Conservation (phyloP, 768 basidiomycete genomes). For the Russula brevipes region DNA sequence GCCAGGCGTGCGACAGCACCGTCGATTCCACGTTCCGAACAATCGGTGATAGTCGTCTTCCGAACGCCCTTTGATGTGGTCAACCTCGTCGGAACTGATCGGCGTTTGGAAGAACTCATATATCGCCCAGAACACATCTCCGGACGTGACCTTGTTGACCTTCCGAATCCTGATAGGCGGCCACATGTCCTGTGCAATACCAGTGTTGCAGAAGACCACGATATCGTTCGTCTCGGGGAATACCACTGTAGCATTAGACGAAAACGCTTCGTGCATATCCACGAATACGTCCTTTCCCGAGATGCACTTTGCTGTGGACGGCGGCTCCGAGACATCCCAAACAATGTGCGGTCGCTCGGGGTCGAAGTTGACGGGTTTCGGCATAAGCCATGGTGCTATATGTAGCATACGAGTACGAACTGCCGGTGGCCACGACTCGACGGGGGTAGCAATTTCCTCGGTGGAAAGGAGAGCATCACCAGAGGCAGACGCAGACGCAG, state of each 20-base stretch:
- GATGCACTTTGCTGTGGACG: constrained; percentile 15
- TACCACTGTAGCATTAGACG: constrained; percentile 9
- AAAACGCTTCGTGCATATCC: constrained; percentile 15
- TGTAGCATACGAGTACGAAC: constrained; percentile 17
- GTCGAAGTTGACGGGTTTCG: constrained; percentile 4
- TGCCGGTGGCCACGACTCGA: constrained; percentile 17
- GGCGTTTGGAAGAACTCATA: constrained; percentile 21
- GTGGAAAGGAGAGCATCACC: constrained; percentile 35
- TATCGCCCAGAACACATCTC: constrained; percentile 23
- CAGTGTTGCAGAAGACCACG: constrained; percentile 8
- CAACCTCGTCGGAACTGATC: constrained; percentile 10
- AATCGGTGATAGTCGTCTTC: constrained; percentile 8
- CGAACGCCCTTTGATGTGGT: constrained; percentile 2
- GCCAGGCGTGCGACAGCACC: constrained; percentile 13
- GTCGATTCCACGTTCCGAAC: constrained; percentile 8
- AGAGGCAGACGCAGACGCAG: constrained; percentile 30
- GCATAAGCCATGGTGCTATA: constrained; percentile 22
- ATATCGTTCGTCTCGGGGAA: constrained; percentile 17
- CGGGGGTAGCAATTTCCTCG: constrained; percentile 44
- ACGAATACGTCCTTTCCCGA: constrained; percentile 20
- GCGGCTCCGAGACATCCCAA: constrained; percentile 21
- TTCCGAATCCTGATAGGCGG: constrained; percentile 15
- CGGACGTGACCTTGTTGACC: constrained; percentile 4
- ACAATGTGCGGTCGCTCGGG: constrained; percentile 16
- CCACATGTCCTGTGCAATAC: constrained; percentile 13